Base-by-base conservation (phyloP, 78 protist species). In the Capsaspora owczarzaki region DNA sequence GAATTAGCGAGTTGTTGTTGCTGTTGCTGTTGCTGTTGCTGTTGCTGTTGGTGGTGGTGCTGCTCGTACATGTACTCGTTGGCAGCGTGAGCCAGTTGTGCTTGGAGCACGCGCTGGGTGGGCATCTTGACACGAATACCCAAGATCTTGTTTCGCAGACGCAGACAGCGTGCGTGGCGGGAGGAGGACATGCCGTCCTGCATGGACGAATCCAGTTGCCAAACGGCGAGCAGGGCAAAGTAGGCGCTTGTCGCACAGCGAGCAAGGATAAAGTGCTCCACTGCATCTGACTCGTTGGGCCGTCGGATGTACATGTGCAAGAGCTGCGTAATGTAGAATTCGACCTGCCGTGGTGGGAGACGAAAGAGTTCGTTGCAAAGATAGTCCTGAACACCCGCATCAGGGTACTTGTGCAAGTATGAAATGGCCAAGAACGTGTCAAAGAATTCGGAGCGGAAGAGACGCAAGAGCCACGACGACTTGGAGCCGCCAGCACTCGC, bases 241-340 rank as follows among this genome's bases (percentile, higher is more conserved):
- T 61, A 40, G 41, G 19, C 4, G 35, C 19, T 4, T 12, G 33
- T 31, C 41, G 40, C 20, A 27, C 75, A 20, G 68, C 38, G 69
- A 51, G 53, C 25, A 33, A 53, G 38, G 6, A 78, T 5, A 37
- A 78, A 78, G 37, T 44, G 22, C 37, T 60, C 81, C 42, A 78
- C 29, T 35, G 70, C 46, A 5, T 78, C 72, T 10, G 33, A 20
- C 5, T 33, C n/a, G 60, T 19, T 20, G 47, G 53, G 72, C 20
- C 53, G 2, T 3, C 1, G 2, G n/a, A 78, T 12, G 33, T 20
- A n/a, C 74, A 60, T 33, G 37, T 56, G 3, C 53, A 69, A 4
- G n/a, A 69, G 20, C 79, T 74, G 74, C 25, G 81, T 69, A 12
- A 78, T 42, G 38, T 78, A 78, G 66, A 78, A 78, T 71, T 78